These are phyloP conservation scores for Cordyceps militaris DNA, from an alignment of 2,329 filamentous ascomycete species.

Conservation along the genomic window DNA sequence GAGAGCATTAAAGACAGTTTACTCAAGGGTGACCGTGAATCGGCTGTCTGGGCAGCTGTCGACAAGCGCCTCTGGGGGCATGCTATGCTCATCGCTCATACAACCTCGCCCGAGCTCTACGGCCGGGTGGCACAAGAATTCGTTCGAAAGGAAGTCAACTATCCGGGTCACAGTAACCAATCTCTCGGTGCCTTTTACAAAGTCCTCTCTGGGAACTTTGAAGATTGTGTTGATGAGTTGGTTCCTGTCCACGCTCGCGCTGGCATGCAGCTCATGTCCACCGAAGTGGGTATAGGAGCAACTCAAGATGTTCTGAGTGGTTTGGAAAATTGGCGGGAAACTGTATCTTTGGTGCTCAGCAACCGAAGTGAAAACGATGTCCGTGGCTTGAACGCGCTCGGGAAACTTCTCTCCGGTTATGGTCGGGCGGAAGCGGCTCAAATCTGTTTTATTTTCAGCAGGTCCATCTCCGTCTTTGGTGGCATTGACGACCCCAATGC, in stretches of 20 bases:
- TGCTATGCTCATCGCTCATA: constrained; percentile 79
- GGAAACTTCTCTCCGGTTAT: constrained; percentile 76
- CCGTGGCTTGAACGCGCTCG: constrained; percentile 70
- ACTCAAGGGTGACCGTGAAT: constrained; percentile 75
- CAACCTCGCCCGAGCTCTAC: constrained; percentile 74
- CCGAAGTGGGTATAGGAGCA: constrained; percentile 51
- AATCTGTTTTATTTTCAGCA: constrained; percentile 85
- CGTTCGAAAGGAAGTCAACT: constrained; percentile 88
- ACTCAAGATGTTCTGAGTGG: constrained; percentile 73
- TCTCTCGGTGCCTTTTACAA: constrained; percentile 88
- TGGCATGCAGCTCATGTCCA: constrained; percentile 84
- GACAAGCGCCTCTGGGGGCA: constrained; percentile 95
- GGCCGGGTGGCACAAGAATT: constrained; percentile 94
- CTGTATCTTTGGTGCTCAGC: constrained; percentile 74
- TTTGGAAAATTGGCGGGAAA: constrained; percentile 90
- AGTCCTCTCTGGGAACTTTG: constrained; percentile 85
- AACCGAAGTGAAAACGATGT: constrained; percentile 79
- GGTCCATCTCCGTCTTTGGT: constrained; percentile 62
- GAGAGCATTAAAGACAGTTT: constrained; percentile 67
- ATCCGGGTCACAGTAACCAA: constrained; percentile 70
- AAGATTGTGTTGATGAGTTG: constrained; percentile 92
- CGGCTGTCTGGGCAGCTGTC: constrained; percentile 87
- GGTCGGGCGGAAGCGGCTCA: constrained; percentile 87
- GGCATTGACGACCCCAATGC: constrained; percentile 75
- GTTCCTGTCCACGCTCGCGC: constrained; percentile 88